Percentiles rank a stretch among this genome's conserved stretches.
Evolutionary conservation across 23 red algal genomes (phyloP).

Genomic region (Gracilaria domingensis): DNA sequence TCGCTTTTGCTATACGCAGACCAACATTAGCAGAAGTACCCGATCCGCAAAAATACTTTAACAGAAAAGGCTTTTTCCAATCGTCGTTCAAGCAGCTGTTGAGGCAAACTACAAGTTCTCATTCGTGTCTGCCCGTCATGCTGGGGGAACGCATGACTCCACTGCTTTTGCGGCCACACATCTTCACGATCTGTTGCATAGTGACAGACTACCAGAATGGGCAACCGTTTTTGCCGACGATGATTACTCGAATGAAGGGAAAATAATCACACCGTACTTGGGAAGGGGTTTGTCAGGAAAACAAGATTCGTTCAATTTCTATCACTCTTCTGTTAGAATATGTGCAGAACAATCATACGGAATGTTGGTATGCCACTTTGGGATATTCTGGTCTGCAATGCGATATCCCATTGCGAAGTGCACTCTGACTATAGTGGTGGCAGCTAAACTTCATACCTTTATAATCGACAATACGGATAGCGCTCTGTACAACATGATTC

Average conservation of each 20-base stretch:
- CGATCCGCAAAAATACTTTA: neutral
- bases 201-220: neutral
- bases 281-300: too few species aligned
- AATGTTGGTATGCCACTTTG: neutral
- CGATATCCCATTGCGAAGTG: too few species aligned
- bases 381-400: too few species aligned
- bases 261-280: constrained; percentile 15
- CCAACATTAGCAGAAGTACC: neutral
- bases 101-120: constrained; percentile 16
- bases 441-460: too few species aligned
- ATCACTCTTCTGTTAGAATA: constrained; percentile 34
- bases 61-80: constrained; percentile 3
- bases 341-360: constrained; percentile 9
- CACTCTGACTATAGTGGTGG: too few species aligned
- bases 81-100: constrained; percentile 7
- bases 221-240: constrained; percentile 33
- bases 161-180: constrained; percentile 16
- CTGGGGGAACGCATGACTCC: constrained; percentile 18
- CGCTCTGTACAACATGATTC: too few species aligned
- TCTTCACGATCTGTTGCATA: neutral
- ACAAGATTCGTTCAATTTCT: constrained; percentile 55
- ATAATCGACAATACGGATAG: too few species aligned
- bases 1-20: constrained; percentile 12
- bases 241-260: constrained; percentile 6
- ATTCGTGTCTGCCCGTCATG: constrained; percentile 23